These are phyloP conservation scores for Phaeotremella skinneri DNA, from an alignment of 768 basidiomycete genomes.

Conservation along the genomic window DNA sequence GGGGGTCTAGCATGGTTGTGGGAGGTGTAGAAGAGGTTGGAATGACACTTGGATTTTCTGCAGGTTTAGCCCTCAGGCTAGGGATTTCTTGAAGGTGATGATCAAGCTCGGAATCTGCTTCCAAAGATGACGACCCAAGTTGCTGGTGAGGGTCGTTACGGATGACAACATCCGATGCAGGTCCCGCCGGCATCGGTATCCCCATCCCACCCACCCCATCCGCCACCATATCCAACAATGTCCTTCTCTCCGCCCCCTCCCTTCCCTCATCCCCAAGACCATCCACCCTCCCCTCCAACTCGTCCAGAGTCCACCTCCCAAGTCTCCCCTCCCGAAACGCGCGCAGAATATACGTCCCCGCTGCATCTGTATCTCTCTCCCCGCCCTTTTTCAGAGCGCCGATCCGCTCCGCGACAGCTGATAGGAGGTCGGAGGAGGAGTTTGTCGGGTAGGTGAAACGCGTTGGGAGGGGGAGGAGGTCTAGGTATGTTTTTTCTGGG, in stretches of 20 bases:
- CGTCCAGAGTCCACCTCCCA: constrained; percentile 50
- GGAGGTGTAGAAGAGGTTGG: too few species aligned
- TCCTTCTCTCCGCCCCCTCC: neutral
- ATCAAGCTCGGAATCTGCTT: too few species aligned
- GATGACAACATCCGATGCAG: too few species aligned
- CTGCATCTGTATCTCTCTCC: constrained; percentile 65
- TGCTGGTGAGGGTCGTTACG: too few species aligned
- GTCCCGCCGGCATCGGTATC: too few species aligned
- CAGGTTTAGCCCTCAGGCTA: too few species aligned
- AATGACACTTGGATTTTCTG: too few species aligned
- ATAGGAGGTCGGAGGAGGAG: constrained; percentile 67
- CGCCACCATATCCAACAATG: neutral
- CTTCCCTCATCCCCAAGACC: neutral
- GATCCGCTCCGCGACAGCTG: constrained; percentile 67
- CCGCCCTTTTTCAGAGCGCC: constrained; percentile 81
- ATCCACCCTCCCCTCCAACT: constrained; percentile 25
- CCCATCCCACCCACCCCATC: constrained; percentile 2
- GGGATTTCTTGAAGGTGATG: too few species aligned
- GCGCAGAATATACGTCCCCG: constrained; percentile 74
- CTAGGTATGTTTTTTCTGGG: constrained; percentile 26
- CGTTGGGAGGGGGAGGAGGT: constrained; percentile 53
- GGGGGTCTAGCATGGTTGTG: too few species aligned
- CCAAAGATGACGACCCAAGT: too few species aligned
- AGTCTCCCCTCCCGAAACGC: constrained; percentile 70
- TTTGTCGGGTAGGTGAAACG: constrained; percentile 60